Evolutionary conservation across 345 rosid species (phyloP), one percentile per base, ranked within the genome.

Genomic region (Populus davidiana): DNA sequence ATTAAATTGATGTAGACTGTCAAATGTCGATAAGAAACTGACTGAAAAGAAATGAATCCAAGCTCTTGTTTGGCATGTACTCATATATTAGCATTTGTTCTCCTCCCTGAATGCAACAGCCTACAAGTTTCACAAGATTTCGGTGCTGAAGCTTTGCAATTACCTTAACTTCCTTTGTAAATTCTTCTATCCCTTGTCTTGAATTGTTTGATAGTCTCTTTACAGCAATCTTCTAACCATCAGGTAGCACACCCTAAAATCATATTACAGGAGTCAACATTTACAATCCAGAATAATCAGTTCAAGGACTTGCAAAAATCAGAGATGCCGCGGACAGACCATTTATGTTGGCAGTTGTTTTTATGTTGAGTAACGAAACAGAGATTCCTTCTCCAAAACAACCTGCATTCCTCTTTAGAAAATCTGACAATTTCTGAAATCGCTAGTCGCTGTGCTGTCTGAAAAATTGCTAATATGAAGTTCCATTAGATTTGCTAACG

Each of bases 41-140:
- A 79, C 82, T 74, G 39, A 79, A 79, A n/a, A 74, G 47, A 31
- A 79, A 73, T 33, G 77, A 73, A 74, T 79, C 78, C 69, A 79
- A 44, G 36, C 78, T 79, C 38, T 54, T 79, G 67, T 79, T 79
- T 13, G 63, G 25, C 74, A 92, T 86, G 81, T 89, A 92, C 81
- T 92, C 97, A 16, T 91, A 92, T 66, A 92, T 87, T 73, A 92
- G 86, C 87, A 92, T 92, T 87, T 85, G 86, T 49, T 91, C 90
- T 20, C 85, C 87, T 73, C 83, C 87, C 33, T 76, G 81, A 18
- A 85, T 87, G 78, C 92, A 41, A 27, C 56, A 66, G 29, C 69
- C 70, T 64, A 73, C 43, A 7, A 75, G 78, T 20, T 74, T 79
- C 49, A 79, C 81, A 39, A 79, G 23, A 73, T 79, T 79, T 39